Percentiles rank a stretch among this genome's conserved stretches.
These are phyloP conservation scores for Apiosordaria backusii DNA, from an alignment of 495 filamentous ascomycete species.

Conservation along the genomic window DNA sequence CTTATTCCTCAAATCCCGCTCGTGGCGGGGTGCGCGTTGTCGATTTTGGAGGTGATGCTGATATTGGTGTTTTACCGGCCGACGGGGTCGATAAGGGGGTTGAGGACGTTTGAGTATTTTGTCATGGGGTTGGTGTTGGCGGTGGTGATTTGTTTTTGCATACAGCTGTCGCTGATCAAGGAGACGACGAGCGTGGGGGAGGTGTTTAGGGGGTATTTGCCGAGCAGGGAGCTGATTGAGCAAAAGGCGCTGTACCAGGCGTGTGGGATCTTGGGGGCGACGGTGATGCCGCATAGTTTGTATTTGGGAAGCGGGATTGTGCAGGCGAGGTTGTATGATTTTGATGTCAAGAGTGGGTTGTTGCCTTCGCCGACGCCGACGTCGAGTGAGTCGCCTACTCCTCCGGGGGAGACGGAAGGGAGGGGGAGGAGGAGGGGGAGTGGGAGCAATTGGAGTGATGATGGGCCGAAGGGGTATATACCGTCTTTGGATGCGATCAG, in stretches of 20 bases:
- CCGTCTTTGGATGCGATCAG: constrained; percentile 75
- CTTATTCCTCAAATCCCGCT: constrained; percentile 73
- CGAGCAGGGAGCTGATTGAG: constrained; percentile 70
- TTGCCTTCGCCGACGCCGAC: too few relatives aligned
- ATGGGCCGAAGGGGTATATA: constrained; percentile 62
- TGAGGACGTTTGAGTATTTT: constrained; percentile 76
- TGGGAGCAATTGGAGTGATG: constrained; percentile 44
- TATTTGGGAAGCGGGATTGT: constrained; percentile 89
- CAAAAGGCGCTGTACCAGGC: constrained; percentile 65
- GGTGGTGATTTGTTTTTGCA: constrained; percentile 87
- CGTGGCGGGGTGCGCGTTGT: constrained; percentile 82
- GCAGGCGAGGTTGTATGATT: constrained; percentile 75
- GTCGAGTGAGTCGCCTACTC: too few relatives aligned
- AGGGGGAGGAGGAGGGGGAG: constrained; percentile 1
- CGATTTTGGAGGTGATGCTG: constrained; percentile 77
- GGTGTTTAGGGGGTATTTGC: constrained; percentile 81
- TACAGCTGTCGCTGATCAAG: constrained; percentile 76
- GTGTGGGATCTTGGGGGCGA: constrained; percentile 89
- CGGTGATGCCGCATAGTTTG: constrained; percentile 90
- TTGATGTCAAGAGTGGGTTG: constrained; percentile 61
- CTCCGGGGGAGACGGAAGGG: constrained; percentile 16
- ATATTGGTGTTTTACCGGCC: constrained; percentile 85
- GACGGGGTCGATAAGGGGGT: constrained; percentile 64
- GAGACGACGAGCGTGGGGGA: constrained; percentile 60
- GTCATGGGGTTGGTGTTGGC: constrained; percentile 76